phyloP scores from a whole-genome alignment of 2,329 filamentous ascomycete genomes.

The Fonsecaea nubica region DNA sequence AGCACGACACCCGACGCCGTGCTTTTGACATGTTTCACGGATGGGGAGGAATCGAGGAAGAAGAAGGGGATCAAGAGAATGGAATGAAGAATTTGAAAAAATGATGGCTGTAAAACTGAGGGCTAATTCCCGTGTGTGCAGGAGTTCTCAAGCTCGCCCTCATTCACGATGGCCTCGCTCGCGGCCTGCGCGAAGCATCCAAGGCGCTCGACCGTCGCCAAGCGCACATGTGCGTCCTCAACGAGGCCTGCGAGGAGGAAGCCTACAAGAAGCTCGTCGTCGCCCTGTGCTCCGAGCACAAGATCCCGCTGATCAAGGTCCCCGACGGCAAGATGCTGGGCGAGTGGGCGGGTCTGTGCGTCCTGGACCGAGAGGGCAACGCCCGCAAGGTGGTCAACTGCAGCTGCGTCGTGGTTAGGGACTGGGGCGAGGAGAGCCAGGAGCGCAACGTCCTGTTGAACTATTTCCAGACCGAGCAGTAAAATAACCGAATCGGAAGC shows the following conservation, averaged over 20 bases:
- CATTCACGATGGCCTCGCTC: slow-evolving; percentile 99
- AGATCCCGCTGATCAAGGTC: slow-evolving; percentile 99
- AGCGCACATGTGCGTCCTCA: slow-evolving; percentile 99
- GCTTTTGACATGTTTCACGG: not conserved
- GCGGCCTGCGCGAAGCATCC: slow-evolving; percentile 96
- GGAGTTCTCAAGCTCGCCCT: slow-evolving; percentile 95
- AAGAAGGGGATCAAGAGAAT: not conserved
- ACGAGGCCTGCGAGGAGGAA: slow-evolving; percentile 99
- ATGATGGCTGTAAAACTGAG: not conserved
- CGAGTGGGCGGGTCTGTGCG: slow-evolving; percentile 99
- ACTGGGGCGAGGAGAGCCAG: slow-evolving; percentile 99
- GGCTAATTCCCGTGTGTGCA: slow-evolving; percentile 14
- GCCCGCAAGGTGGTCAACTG: slow-evolving; percentile 99
- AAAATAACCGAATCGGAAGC: slow-evolving; percentile 37
- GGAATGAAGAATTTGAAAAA: not conserved
- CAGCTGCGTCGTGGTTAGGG: slow-evolving; percentile 99
- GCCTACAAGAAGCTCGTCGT: slow-evolving; percentile 99
- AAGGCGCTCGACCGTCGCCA: slow-evolving; percentile 98
- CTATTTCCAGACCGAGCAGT: slow-evolving; percentile 93
- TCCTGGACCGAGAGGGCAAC: slow-evolving; percentile 98
- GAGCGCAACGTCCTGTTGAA: slow-evolving; percentile 99
- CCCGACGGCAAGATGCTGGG: slow-evolving; percentile 99
- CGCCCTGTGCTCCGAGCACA: slow-evolving; percentile 98
- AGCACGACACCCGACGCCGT: not conserved
- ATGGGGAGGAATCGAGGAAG: not conserved